A percentile compares a stretch with the other conserved stretches of the same genome.
phyloP scores from a whole-genome alignment of 371 early-diverging fungal species.

The Mucor ambiguus region DNA sequence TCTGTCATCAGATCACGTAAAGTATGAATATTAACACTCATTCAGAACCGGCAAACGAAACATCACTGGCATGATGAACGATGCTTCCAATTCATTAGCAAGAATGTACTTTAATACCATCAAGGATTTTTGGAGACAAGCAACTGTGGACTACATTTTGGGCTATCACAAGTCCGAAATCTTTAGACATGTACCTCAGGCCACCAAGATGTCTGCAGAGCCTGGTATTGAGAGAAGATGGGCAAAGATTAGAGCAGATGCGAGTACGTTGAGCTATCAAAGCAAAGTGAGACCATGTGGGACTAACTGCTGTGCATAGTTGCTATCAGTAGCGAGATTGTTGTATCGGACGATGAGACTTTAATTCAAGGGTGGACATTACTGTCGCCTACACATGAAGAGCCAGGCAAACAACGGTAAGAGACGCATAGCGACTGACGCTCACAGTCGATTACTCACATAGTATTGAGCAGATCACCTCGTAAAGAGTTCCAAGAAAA shows the following conservation, averaged over 20 bases:
- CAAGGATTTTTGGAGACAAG: constrained; percentile 66
- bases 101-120: constrained; percentile 74
- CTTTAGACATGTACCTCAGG: constrained; percentile 49
- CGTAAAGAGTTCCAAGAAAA: constrained; percentile 65
- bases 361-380: constrained; percentile 64
- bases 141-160: constrained; percentile 51
- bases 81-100: constrained; percentile 72
- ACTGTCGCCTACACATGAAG: constrained; percentile 42
- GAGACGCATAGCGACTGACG: not conserved
- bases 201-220: constrained; percentile 51
- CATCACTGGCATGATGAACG: constrained; percentile 72
- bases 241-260: constrained; percentile 52
- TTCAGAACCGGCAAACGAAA: constrained; percentile 66
- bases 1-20: too few species aligned
- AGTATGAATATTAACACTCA: not conserved
- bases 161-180: constrained; percentile 54
- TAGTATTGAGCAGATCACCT: not conserved
- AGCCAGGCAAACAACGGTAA: constrained; percentile 19
- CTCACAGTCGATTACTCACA: not conserved
- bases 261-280: constrained; percentile 29
- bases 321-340: constrained; percentile 59
- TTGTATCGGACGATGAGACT: constrained; percentile 62
- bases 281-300: not conserved
- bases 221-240: constrained; percentile 56
- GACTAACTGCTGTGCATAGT: constrained; percentile 24